These are phyloP conservation scores for Colletotrichum chrysophilum DNA, from an alignment of 2,329 filamentous ascomycete species.

Conservation along the genomic window DNA sequence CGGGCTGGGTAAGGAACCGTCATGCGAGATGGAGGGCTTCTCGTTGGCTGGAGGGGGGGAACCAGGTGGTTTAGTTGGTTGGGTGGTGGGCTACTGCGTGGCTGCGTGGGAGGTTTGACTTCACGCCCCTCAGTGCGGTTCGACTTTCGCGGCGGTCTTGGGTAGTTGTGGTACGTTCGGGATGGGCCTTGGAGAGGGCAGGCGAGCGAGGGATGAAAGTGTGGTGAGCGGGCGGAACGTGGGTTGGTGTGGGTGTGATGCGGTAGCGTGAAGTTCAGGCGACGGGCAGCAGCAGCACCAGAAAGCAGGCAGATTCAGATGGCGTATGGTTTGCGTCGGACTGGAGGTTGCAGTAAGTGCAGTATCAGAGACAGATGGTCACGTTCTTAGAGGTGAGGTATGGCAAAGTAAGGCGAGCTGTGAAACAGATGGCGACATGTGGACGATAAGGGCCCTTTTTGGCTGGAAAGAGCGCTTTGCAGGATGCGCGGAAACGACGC, in stretches of 20 bases:
- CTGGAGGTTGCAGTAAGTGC: not conserved
- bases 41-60: constrained; percentile 13
- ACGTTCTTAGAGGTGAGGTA: not conserved
- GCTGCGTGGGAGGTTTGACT: not conserved
- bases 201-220: not conserved
- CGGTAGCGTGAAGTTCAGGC: not conserved
- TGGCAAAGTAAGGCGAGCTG: not conserved
- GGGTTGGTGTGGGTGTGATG: not conserved
- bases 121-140: not conserved
- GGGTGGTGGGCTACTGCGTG: not conserved
- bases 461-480: not conserved
- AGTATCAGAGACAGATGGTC: not conserved
- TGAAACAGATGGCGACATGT: not conserved
- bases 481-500: not conserved
- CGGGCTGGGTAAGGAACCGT: constrained; percentile 7
- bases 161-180: constrained; percentile 9
- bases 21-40: constrained; percentile 18
- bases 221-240: not conserved
- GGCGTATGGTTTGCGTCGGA: not conserved
- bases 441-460: not conserved
- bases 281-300: not conserved
- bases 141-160: not conserved
- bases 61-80: not conserved
- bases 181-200: constrained; percentile 5
- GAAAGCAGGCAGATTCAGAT: not conserved